Conservation (phyloP, 371 early-diverging fungal genomes). For the Zopfochytrium polystomum region DNA sequence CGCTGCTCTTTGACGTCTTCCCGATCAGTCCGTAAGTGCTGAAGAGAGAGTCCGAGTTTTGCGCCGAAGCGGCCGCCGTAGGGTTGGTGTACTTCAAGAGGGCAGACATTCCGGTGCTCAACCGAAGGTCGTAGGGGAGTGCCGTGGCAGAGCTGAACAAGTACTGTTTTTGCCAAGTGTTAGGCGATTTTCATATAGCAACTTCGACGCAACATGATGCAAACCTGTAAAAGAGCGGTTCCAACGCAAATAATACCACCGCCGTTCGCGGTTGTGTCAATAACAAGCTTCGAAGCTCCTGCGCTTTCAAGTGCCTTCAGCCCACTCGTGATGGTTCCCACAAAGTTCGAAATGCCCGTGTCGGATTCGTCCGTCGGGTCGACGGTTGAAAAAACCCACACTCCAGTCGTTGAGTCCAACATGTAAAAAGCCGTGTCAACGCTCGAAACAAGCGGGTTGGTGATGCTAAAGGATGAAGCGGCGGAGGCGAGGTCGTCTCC, state of each 20-base stretch:
- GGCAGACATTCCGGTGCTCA: not conserved
- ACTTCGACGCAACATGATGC: no score
- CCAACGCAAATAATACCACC: constrained; percentile 21
- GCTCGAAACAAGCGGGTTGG: not conserved
- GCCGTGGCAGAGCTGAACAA: not conserved
- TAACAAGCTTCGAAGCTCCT: constrained; percentile 28
- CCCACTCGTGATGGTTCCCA: constrained; percentile 11
- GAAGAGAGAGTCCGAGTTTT: no score
- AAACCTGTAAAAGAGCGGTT: not conserved
- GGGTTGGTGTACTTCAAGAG: not conserved
- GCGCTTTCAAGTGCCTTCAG: constrained; percentile 12
- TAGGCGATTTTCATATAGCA: no score
- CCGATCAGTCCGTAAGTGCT: not conserved
- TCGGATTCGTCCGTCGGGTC: constrained; percentile 3
- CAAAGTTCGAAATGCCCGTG: not conserved
- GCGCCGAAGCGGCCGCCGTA: not conserved
- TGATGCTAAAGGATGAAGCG: not conserved
- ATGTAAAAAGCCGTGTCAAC: constrained; percentile 4
- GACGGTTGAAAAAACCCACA: constrained; percentile 16
- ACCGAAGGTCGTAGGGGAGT: not conserved
- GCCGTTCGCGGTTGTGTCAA: constrained; percentile 29
- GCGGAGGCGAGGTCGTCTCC: no score
- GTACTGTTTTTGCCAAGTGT: no score
- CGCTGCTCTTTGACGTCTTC: not conserved
- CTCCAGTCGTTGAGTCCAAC: constrained; percentile 12